These are phyloP conservation scores for Arabidopsis hybrid DNA, from an alignment of 441 rosid species.

Conservation along the genomic window DNA sequence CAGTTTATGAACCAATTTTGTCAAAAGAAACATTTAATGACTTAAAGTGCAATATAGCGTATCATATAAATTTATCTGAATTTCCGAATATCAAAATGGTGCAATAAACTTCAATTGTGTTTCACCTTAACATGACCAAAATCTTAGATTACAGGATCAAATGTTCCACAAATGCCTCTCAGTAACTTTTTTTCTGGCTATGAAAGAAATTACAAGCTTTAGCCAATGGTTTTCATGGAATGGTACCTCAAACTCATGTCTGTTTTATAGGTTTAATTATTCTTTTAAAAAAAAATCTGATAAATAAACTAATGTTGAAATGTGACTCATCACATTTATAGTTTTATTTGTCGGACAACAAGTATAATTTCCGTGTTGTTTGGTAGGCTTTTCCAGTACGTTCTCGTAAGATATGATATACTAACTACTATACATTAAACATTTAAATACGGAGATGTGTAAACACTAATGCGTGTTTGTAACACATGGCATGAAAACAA, in stretches of 20 bases:
- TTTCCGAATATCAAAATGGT: background rate
- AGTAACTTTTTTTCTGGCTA: background rate
- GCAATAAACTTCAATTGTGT: background rate
- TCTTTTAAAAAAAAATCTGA: background rate
- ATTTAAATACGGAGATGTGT: slow-evolving; percentile 19
- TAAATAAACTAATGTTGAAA: slow-evolving; percentile 14
- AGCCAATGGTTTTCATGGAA: too few relatives aligned
- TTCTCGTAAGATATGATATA: slow-evolving; percentile 30
- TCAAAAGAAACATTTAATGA: background rate
- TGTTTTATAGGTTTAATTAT: background rate
- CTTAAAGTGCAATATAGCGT: background rate
- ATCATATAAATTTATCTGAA: background rate
- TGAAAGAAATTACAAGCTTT: background rate
- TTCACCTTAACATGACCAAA: too few relatives aligned
- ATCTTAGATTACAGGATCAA: background rate
- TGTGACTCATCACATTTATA: slow-evolving; percentile 14
- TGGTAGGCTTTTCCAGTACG: slow-evolving; percentile 37
- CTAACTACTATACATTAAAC: background rate
- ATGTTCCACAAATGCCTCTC: slow-evolving; percentile 2
- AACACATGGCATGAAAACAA: slow-evolving; percentile 44
- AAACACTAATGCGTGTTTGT: slow-evolving; percentile 30
- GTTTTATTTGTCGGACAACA: background rate
- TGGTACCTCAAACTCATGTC: background rate
- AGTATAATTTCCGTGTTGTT: slow-evolving; percentile 29
- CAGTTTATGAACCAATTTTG: slow-evolving; percentile 8